Evolutionary conservation across 345 rosid genomes (phyloP).

Genomic region (Acer negundo): DNA sequence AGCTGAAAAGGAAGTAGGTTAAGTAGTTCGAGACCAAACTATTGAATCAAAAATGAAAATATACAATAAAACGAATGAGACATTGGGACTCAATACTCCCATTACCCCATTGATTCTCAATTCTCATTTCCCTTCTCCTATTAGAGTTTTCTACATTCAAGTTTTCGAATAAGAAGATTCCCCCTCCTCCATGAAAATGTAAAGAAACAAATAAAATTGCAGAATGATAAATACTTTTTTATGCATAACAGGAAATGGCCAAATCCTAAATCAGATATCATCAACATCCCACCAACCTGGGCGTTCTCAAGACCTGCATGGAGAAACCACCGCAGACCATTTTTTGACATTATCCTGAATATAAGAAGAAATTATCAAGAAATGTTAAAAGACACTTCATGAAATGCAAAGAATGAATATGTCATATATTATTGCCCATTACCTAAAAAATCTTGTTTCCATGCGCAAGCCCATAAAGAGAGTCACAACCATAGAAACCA

Average conservation of each 20-base stretch:
- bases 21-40: conserved; percentile 9
- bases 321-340: conserved; percentile 98
- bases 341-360: conserved; percentile 58
- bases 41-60: not conserved
- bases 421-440: conserved; percentile 6
- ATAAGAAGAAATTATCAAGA: conserved; percentile 17
- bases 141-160: not conserved
- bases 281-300: conserved; percentile 33
- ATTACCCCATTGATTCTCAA: not conserved
- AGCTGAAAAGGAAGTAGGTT: conserved; percentile 15
- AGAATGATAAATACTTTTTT: not conserved
- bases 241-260: not conserved
- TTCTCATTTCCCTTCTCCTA: not conserved
- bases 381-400: not conserved
- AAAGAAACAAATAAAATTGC: not conserved
- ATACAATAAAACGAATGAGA: not conserved
- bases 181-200: not conserved
- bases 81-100: not conserved
- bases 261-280: conserved; percentile 4
- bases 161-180: not conserved
- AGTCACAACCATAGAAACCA: conserved; percentile 31
- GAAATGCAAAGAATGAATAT: conserved; percentile 1
- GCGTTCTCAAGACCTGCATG: conserved; percentile 44
- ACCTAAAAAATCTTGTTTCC: conserved; percentile 81
- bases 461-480: conserved; percentile 85